Evolutionary conservation across 495 filamentous ascomycete genomes (phyloP), one percentile per base, ranked within the genome.

Genomic region (Penicillium bialowiezense): DNA sequence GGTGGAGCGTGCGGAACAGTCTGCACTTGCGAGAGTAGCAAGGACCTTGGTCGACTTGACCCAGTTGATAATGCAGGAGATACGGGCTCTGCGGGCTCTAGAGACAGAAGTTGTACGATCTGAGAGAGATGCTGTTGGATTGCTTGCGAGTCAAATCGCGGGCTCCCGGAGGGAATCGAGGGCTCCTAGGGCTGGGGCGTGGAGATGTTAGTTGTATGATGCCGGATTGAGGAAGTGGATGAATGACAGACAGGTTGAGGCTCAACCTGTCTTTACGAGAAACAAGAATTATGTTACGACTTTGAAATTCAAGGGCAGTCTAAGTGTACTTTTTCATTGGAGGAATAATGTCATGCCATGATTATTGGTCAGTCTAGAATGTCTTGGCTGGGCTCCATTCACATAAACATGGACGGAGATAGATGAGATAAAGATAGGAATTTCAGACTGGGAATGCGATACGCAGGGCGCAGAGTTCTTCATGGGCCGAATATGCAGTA

Each of bases 61-160:
- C 8, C 56, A 56, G 10, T 49, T 68, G 17, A 71, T 78, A 70
- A 44, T 68, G 1, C 70, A 78, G 20, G 75, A 78, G 51, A 48
- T 77, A 24, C 62, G 62, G 5, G 50, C 62, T 9, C 73, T 78
- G 42, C 68, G 63, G 28, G 62, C 47, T 18, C 68, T 78, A 23
- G 74, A 78, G 41, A 42, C 45, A 9, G 71, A 71, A 31, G 41
- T 75, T 5, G 62, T 77, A 32, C 56, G 49, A 8, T 55, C 64
- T 5, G 75, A 80, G 52, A 59, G 55, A 32, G 47, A 54, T 31
- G 65, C 61, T 62, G 65, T 75, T 41, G 55, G 67, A 51, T 57
- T 54, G 10, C 58, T 68, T 12, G 67, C 69, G 5, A 62, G 58
- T 6, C 58, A 65, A 18, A 39, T 73, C 52, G 49, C 61, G 4